These are phyloP conservation scores for Cronartium quercuum DNA, from an alignment of 1,284 basidiomycete genomes.

Conservation along the genomic window DNA sequence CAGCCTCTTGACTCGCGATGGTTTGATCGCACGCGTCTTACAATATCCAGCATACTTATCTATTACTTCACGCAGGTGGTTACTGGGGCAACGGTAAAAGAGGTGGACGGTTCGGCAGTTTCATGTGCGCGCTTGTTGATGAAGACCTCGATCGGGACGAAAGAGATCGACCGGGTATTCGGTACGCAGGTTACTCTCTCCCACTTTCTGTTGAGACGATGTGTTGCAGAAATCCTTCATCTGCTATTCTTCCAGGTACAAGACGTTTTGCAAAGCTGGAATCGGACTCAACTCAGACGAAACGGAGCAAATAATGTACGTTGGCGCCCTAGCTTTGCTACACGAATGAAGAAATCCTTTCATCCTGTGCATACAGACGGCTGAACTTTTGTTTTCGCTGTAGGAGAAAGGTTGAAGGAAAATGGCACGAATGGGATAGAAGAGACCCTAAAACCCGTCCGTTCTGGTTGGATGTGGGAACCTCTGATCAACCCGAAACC, in stretches of 20 bases:
- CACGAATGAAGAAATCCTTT: background rate
- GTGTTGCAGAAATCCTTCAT: background rate
- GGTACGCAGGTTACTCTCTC: background rate
- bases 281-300: constrained; percentile 11
- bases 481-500: background rate
- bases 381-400: background rate
- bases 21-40: background rate
- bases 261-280: constrained; percentile 23
- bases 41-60: background rate
- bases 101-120: constrained; percentile 15
- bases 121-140: constrained; percentile 21
- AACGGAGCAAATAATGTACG: constrained; percentile 22
- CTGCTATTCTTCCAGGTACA: constrained; percentile 19
- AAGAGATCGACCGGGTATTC: background rate
- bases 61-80: constrained; percentile 2
- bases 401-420: constrained; percentile 31
- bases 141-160: background rate
- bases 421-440: constrained; percentile 17
- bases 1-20: background rate
- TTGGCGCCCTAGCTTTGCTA: background rate
- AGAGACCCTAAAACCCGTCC: constrained; percentile 1
- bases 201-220: background rate
- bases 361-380: background rate
- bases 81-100: constrained; percentile 19
- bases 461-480: constrained; percentile 17